A percentile compares a stretch with the other conserved stretches of the same genome.
Conservation (phyloP, 2,329 filamentous ascomycete species). For the Ophiostoma novo-ulmi region DNA sequence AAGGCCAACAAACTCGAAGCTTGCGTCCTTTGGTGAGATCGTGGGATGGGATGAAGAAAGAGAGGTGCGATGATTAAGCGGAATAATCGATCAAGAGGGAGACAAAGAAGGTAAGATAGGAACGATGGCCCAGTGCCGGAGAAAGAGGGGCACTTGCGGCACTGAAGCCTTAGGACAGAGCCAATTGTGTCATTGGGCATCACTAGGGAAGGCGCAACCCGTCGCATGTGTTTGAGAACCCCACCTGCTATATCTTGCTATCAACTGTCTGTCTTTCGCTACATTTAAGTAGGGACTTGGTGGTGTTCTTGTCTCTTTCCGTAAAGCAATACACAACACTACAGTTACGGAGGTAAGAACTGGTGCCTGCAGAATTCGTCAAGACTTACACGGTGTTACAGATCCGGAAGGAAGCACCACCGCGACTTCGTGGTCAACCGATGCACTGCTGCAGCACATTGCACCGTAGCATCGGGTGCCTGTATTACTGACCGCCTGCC, state of each 20-base stretch:
- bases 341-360: not conserved
- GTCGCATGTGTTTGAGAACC: slow-evolving; percentile 8
- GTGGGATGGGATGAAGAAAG: not conserved
- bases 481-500: slow-evolving; percentile 12
- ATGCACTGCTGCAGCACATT: not conserved
- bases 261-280: not conserved
- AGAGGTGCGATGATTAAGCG: not conserved
- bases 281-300: not conserved
- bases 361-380: too few relatives aligned
- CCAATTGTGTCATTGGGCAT: slow-evolving; percentile 10
- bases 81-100: not conserved
- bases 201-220: slow-evolving; percentile 5
- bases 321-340: not conserved
- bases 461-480: slow-evolving; percentile 8
- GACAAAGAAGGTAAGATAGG: slow-evolving; percentile 9
- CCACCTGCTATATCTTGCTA: not conserved
- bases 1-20: not conserved
- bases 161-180: slow-evolving; percentile 9
- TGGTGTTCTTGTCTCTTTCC: not conserved
- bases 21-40: not conserved
- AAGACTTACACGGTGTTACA: slow-evolving; percentile 1
- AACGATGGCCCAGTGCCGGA: not conserved
- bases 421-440: not conserved
- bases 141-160: slow-evolving; percentile 3
- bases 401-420: slow-evolving; percentile 2